Evolutionary conservation across 2,329 filamentous ascomycete genomes (phyloP), one percentile per base, ranked within the genome.

Genomic region (Xylariaceae sp.): DNA sequence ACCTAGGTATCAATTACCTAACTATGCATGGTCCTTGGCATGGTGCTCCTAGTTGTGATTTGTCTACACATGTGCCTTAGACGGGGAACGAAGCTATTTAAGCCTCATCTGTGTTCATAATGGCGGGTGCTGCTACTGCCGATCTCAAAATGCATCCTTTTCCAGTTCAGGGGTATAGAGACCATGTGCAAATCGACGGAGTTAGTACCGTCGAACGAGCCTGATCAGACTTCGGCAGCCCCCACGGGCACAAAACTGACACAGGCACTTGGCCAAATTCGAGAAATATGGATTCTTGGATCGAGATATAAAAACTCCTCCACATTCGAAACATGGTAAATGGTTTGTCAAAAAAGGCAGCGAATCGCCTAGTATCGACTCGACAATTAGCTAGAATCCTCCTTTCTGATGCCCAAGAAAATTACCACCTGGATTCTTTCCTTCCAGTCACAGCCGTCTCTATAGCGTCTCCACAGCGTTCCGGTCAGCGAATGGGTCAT

Each of bases 401-500:
- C 6, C 2, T 9, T 16, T 18, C 32, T 18, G 19, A 19, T 19
- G 15, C 37, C 12, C 30, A 29, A 49, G 36, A 41, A 22, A 54
- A 43, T 55, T 32, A 70, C 70, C 71, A 73, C 54, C 59, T 64
- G 21, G 66, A 68, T 53, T 72, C 69, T 7, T 59, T 67, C 53
- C 65, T 71, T 65, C 77, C 77, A 39, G 67, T 63, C 62, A 61
- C 68, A 5, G 68, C 68, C 19, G 70, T 72, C 16, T 56, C 60
- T 4, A 89, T 78, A 5, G 84, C 88, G 70, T 73, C 18, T 57
- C 60, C 3, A 89, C 78, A 4, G 84, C 88, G 67, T 95, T 92
- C 40, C 81, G 81, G 68, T 96, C 90, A 3, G 88, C 89, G 69
- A 96, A 96, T 0, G 91, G 91, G 66, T 95, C 83, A 59, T 94